A percentile compares a stretch with the other conserved stretches of the same genome.
These are phyloP conservation scores for Saturnispora zaruensis DNA, from an alignment of 805 yeast species.

Conservation along the genomic window DNA sequence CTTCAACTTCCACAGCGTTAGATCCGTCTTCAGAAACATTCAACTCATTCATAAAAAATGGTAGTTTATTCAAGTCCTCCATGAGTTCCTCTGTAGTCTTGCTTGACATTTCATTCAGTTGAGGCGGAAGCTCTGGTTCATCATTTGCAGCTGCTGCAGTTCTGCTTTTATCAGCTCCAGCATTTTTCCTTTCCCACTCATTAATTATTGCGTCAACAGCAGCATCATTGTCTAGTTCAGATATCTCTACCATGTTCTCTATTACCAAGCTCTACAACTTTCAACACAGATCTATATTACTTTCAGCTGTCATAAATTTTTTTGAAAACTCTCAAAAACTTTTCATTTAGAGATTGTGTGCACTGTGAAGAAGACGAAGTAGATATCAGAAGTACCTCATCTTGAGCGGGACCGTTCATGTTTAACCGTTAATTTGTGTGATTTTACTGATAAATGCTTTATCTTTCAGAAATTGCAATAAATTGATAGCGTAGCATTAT, in stretches of 20 bases:
- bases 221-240: conserved; percentile 21
- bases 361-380: not conserved
- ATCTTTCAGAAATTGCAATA: too few species aligned
- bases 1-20: conserved; percentile 69
- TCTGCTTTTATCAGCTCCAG: not conserved
- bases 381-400: too few species aligned
- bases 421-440: too few species aligned
- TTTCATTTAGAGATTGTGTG: not conserved
- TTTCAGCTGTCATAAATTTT: not conserved
- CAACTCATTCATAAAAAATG: conserved; percentile 87
- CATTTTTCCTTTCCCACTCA: conserved; percentile 26
- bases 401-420: too few species aligned
- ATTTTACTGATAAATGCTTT: too few species aligned
- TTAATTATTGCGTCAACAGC: conserved; percentile 17
- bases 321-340: not conserved
- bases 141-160: conserved; percentile 31
- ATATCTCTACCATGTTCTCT: conserved; percentile 25
- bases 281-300: not conserved
- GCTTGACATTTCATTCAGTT: conserved; percentile 51
- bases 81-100: conserved; percentile 71
- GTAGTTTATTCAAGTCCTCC: conserved; percentile 71
- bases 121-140: conserved; percentile 77
- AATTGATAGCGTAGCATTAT: too few species aligned
- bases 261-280: not conserved
- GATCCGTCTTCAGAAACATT: conserved; percentile 73